Base-by-base conservation (phyloP, 257 asterid species). In the Nicotiana tabacum region DNA sequence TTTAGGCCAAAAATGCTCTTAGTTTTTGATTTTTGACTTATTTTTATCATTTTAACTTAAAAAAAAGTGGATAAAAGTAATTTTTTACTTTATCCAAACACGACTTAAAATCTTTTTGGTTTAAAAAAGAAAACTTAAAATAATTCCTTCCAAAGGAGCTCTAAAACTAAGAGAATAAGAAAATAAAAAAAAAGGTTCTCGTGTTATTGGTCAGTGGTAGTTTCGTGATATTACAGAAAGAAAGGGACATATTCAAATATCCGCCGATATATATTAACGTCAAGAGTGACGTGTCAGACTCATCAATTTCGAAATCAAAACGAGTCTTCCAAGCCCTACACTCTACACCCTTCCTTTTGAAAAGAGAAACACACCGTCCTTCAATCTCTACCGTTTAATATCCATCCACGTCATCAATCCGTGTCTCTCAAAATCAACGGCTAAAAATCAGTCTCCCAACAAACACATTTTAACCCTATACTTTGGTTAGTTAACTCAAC, bases 331-430 rank as follows among this genome's bases (percentile, higher is more conserved):
- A 58, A 17, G 6, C 65, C 27, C 4, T 57, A 57, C 77, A 0
- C 69, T 70, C 74, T 35, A 66, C 81, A 39, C 81, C 83, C 81
- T 57, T 82, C 83, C 72, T 76, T 81, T 85, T 70, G 78, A 51
- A 46, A 83, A 92, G 51, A 93, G 90, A 92, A 94, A 89, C 98
- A 94, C 97, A 94, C 85, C 24, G 39, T 87, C 82, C 77, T 9
- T 37, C 77, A 78, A 91, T 90, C 94, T 5, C 9, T 0, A 51
- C 93, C 96, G 94, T 89, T 48, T 64, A 83, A 81, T 69, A 0
- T 0, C 0, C 0, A 0, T 80, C 94, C 98, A 92, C 87, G 91
- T 91, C 99, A 92, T 76, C 90, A 80, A 92, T 95, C 97, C 93
- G 6, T 11, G 4, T 7, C 51, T 57, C 7, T 0, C 7, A 4